Base-by-base conservation (phyloP, 129 eudicot genomes). In the Arctium lappa region DNA sequence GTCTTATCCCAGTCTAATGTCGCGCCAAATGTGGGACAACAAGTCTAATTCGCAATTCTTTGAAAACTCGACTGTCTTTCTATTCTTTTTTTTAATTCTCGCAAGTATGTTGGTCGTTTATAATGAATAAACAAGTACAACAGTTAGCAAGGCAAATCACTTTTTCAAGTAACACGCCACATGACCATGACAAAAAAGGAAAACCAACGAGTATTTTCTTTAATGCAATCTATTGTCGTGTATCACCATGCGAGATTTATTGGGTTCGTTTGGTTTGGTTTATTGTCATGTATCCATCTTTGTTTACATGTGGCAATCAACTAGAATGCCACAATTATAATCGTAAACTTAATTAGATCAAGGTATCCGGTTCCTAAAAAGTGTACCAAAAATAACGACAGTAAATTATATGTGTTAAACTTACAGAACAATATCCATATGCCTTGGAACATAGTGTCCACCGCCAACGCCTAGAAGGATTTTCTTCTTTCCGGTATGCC, bases 371-470 rank as follows among this genome's bases (percentile, higher is more conserved):
- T 32, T 30, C 56, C 69, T 30, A 8, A 66, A 68, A 75, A 33
- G 29, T 27, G 37, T 38, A 73, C 69, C 38, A 22, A 50, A 75
- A 30, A 68, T 22, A 71, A 53, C 38, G 18, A 69, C 16, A 40
- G 33, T 22, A 79, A 66, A 74, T 37, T 48, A 22, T 38, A 37
- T 69, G n/a, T 4, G 4, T 36, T 13, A 13, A 79, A 85, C 97
- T 95, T 88, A 95, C 98, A 76, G 53, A 50, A 93, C 82, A 83
- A 95, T 75, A 87, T 95, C 97, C 97, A 91, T 93, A 85, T 95
- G 99, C n/a, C 99, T 91, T 16, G 97, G 97, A 60, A 86, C 97
- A 90, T 93, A 95, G 85, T 95, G 97, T 72, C 99, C 99, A 73
- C 99, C 99, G 42, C 99, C 99, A 87, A 93, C 30, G 33, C 99